These are phyloP conservation scores for Tephrocybe sp. DNA, from an alignment of 768 basidiomycete species.

Conservation along the genomic window DNA sequence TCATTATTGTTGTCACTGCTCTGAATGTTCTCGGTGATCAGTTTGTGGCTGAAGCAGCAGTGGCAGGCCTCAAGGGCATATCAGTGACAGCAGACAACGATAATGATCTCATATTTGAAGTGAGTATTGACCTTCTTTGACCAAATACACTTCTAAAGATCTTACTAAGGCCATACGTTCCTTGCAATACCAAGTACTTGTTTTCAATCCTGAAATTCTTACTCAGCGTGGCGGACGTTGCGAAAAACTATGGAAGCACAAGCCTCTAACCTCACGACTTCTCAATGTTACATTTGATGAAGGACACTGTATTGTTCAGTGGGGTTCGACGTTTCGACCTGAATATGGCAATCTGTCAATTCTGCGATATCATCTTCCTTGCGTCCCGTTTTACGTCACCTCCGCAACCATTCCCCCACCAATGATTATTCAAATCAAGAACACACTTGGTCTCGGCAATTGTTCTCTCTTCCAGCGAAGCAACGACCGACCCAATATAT, in stretches of 20 bases:
- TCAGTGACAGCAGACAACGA: constrained; percentile 16
- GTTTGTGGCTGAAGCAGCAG: constrained; percentile 11
- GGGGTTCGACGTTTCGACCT: too few relatives aligned
- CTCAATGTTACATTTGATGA: constrained; percentile 33
- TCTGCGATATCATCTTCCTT: constrained; percentile 10
- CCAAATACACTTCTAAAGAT: neutral
- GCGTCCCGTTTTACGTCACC: constrained; percentile 16
- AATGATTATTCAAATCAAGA: constrained; percentile 15
- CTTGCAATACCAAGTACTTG: constrained; percentile 16
- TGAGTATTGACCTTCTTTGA: constrained; percentile 6
- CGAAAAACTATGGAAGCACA: too few relatives aligned
- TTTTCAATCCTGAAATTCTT: constrained; percentile 19
- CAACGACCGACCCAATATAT: constrained; percentile 12
- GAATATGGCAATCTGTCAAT: constrained; percentile 22
- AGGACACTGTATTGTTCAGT: constrained; percentile 32
- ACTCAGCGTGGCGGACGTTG: neutral
- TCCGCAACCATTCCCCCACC: constrained; percentile 20
- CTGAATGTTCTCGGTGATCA: constrained; percentile 22
- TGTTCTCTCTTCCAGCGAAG: constrained; percentile 2
- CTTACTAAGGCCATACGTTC: constrained; percentile 1
- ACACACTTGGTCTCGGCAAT: constrained; percentile 8
- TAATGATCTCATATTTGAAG: constrained; percentile 17
- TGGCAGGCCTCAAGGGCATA: constrained; percentile 14
- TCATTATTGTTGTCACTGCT: constrained; percentile 19
- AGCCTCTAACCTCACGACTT: constrained; percentile 5